Conservation (phyloP, 352 stramenopile genomes). For the Thalassiosira pacifica region DNA sequence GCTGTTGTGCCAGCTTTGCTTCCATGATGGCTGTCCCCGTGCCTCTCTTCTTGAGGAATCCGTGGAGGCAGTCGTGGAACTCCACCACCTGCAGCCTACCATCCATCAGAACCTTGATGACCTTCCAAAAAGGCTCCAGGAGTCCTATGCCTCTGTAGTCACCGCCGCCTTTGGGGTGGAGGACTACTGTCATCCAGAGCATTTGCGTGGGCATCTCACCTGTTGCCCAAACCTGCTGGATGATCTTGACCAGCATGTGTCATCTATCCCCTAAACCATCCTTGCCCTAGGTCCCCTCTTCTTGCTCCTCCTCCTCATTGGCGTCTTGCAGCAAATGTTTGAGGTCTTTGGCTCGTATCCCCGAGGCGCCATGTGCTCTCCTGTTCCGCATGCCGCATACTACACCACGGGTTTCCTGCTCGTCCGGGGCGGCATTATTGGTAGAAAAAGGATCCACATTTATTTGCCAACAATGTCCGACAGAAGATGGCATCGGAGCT, state of each 20-base stretch:
- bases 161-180: not conserved
- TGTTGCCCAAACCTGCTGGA: not conserved
- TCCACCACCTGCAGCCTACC: not conserved
- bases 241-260: not conserved
- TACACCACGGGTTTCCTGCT: not conserved
- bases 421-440: not conserved
- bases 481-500: conserved; percentile 20
- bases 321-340: not conserved
- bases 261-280: not conserved
- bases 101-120: not conserved
- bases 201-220: not conserved
- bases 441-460: not conserved
- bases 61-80: not conserved
- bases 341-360: not conserved
- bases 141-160: not conserved
- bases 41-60: not conserved
- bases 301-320: not conserved
- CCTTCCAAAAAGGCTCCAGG: conserved; percentile 7
- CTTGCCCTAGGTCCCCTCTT: not conserved
- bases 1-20: not conserved
- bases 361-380: not conserved
- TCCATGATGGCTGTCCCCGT: not conserved
- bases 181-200: not conserved
- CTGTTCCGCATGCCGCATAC: not conserved
- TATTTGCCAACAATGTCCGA: conserved; percentile 24